Evolutionary conservation across 2,329 filamentous ascomycete genomes (phyloP).

Genomic region (Curvularia sp.): DNA sequence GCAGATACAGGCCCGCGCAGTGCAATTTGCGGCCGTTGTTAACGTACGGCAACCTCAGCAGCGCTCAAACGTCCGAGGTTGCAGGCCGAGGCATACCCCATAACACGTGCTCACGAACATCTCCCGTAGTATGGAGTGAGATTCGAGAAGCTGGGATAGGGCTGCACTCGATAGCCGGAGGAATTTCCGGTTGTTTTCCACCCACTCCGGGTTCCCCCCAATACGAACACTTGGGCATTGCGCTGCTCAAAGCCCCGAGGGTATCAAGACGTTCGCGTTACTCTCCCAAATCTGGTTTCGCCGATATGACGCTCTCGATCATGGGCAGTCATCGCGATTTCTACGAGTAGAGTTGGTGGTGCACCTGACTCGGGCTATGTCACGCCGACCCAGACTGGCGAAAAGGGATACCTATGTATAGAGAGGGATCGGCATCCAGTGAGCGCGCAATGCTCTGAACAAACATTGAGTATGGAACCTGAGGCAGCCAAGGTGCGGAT

Average conservation of each 20-base stretch:
- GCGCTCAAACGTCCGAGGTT: background rate
- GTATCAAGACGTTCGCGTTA: constrained; percentile 1
- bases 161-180: constrained; percentile 2
- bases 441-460: background rate
- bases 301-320: constrained; percentile 1
- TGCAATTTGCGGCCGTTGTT: constrained; percentile 1
- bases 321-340: background rate
- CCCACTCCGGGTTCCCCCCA: constrained; percentile 1
- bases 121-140: background rate
- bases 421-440: background rate
- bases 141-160: constrained; percentile 6
- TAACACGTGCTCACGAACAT: constrained; percentile 7
- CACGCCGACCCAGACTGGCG: background rate
- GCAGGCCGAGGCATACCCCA: constrained; percentile 4
- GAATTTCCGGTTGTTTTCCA: constrained; percentile 2
- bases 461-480: background rate
- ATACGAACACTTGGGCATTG: constrained; percentile 16
- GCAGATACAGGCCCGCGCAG: background rate
- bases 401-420: background rate
- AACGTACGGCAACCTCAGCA: background rate
- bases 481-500: constrained; percentile 7
- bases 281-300: constrained; percentile 1
- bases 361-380: constrained; percentile 1
- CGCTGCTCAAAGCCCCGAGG: constrained; percentile 9
- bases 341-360: background rate